Evolutionary conservation across 75 land plant species (phyloP), one percentile per base, ranked within the genome.

Genomic region (Adiantum capillusveneris): DNA sequence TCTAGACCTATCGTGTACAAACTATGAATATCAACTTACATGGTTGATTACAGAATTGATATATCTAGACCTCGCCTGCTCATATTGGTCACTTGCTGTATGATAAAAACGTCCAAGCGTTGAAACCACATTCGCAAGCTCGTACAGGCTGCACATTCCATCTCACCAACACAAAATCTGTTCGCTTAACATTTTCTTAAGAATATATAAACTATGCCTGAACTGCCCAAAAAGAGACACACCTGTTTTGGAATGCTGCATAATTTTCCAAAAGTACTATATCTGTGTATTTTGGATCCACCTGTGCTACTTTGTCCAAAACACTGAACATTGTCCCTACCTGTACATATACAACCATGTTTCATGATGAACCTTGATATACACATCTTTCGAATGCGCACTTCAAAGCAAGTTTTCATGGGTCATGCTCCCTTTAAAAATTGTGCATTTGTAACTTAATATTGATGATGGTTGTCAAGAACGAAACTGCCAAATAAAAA

Each of bases 231-330:
- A 12, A 58, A n/a, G 6, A 34, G 20, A 58, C 43, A 30, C 1
- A 95, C 99, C 88, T 90, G 57, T 95, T 95, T 67, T 95, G 99
- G 66, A 95, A 95, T 25, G 91, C 84, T 49, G 99, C 99, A 78
- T 90, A 95, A 62, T 95, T 95, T 59, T 95, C 99, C 51, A 95
- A 74, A 29, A 90, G 86, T 17, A 95, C 70, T 52, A 95, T 85
- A 57, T 95, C 99, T 34, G 74, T 74, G 76, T 84, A 76, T 64
- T 84, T 95, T 51, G 85, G 92, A 45, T 95, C 99, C 27, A 81
- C 66, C 74, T 86, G 96, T 60, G 99, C 88, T 60, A 86, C 78
- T 34, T 69, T 75, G 44, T 95, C 99, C 68, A 95, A 63, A 31
- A 86, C 85, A 34, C 79, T 79, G 78, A 95, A 95, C 97, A 95